Evolutionary conservation across 768 basidiomycete species (phyloP).

Genomic region (Xerocomellus chrysenteron): DNA sequence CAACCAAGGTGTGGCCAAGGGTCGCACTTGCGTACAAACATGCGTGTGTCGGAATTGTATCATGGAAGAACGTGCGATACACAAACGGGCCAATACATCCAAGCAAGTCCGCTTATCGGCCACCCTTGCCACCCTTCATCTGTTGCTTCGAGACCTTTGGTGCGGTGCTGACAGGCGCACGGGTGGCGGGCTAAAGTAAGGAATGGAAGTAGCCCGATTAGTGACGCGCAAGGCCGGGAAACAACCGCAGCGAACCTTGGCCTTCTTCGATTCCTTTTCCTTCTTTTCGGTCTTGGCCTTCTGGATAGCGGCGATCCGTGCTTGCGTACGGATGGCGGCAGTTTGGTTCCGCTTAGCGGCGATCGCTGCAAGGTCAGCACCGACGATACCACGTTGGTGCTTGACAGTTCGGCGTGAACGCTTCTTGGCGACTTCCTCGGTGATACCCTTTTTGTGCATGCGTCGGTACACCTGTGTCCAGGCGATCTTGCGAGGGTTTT

Average conservation of each 20-base stretch:
- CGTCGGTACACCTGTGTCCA: constrained; percentile 94
- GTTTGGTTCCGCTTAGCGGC: constrained; percentile 92
- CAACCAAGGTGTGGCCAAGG: neutral
- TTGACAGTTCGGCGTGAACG: constrained; percentile 95
- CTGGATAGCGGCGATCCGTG: constrained; percentile 79
- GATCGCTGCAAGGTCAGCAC: constrained; percentile 91
- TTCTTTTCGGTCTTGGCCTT: constrained; percentile 98
- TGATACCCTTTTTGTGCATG: constrained; percentile 99
- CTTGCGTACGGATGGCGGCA: constrained; percentile 75
- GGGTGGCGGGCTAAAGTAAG: constrained; percentile 50
- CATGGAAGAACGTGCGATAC: constrained; percentile 27
- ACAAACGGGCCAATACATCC: constrained; percentile 5
- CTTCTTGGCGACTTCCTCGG: constrained; percentile 99
- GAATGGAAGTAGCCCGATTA: constrained; percentile 5
- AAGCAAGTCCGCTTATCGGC: constrained; percentile 47
- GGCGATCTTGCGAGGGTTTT: constrained; percentile 99
- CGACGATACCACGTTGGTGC: constrained; percentile 97
- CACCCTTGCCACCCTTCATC: constrained; percentile 88
- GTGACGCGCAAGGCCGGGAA: neutral
- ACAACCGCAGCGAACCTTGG: constrained; percentile 49
- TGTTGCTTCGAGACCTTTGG: constrained; percentile 94
- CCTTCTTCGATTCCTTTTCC: constrained; percentile 91
- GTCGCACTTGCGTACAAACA: constrained; percentile 1
- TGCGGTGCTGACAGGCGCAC: constrained; percentile 51
- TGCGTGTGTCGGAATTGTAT: constrained; percentile 18